phyloP scores from a whole-genome alignment of 139 green algal species.

The Coccomyxa sp. region DNA sequence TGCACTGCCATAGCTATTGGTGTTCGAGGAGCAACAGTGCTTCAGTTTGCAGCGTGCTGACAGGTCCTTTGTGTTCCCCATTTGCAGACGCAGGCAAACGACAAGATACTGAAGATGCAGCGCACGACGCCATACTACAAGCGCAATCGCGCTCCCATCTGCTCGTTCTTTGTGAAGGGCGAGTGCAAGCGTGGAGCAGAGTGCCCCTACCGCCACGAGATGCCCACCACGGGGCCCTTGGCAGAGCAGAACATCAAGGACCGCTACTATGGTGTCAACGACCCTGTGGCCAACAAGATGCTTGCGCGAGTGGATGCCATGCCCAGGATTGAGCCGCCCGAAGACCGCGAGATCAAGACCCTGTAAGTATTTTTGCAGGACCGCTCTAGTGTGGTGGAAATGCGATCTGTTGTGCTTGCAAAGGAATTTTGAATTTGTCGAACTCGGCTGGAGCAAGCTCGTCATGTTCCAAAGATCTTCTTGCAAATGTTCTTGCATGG shows the following conservation, averaged over 20 bases:
- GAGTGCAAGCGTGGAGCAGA: constrained; percentile 91
- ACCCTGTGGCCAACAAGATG: constrained; percentile 96
- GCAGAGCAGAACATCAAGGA: constrained; percentile 72
- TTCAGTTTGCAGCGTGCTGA: too few relatives aligned
- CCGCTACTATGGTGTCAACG: constrained; percentile 97
- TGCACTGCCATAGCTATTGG: too few relatives aligned
- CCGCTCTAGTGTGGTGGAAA: too few relatives aligned
- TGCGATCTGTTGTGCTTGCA: too few relatives aligned
- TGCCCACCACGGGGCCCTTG: constrained; percentile 49
- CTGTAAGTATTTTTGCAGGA: constrained; percentile 46
- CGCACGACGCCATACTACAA: constrained; percentile 96
- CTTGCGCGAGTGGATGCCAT: constrained; percentile 60
- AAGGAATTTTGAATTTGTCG: too few relatives aligned
- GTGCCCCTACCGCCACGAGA: constrained; percentile 93
- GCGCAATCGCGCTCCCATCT: constrained; percentile 90
- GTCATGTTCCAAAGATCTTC: too few relatives aligned
- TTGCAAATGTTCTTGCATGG: not conserved
- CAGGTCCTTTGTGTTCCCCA: not conserved
- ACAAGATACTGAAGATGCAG: constrained; percentile 60
- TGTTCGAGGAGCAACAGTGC: too few relatives aligned
- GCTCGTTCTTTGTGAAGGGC: constrained; percentile 91
- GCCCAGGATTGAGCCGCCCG: constrained; percentile 75
- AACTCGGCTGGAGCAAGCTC: too few relatives aligned
- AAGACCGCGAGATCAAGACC: constrained; percentile 89
- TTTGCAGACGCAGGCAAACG: constrained; percentile 11